Evolutionary conservation across 2,329 filamentous ascomycete species (phyloP).

Genomic region (Neofusicoccum parvum): DNA sequence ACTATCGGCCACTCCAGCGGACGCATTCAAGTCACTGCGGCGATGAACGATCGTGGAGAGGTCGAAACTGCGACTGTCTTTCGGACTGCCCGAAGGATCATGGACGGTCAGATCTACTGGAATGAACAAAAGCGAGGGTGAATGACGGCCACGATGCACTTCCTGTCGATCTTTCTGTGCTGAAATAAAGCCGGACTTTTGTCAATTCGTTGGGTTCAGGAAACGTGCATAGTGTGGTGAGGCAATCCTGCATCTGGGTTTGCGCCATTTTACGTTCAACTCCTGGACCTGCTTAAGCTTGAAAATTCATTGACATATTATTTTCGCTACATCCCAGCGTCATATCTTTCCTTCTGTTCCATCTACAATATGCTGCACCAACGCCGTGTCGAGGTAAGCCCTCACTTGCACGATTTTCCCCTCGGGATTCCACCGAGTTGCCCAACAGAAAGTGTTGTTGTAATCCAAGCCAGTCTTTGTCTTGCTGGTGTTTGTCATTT

Average conservation of each 20-base stretch:
- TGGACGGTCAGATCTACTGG: slow-evolving; percentile 36
- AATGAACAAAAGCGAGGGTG: background rate
- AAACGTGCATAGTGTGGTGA: too few relatives aligned
- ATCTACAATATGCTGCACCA: slow-evolving; percentile 19
- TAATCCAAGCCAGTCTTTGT: slow-evolving; percentile 20
- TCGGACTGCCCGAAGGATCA: slow-evolving; percentile 40
- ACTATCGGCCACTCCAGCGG: slow-evolving; percentile 45
- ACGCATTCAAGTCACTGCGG: slow-evolving; percentile 35
- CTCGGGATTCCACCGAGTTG: slow-evolving; percentile 16
- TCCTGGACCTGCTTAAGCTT: too few relatives aligned
- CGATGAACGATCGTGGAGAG: slow-evolving; percentile 25
- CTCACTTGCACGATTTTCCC: slow-evolving; percentile 20
- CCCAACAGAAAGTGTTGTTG: slow-evolving; percentile 23
- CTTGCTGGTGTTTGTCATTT: slow-evolving; percentile 4
- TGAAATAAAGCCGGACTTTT: too few relatives aligned
- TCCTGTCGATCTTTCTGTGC: too few relatives aligned
- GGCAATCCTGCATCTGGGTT: too few relatives aligned
- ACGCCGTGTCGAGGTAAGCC: slow-evolving; percentile 23
- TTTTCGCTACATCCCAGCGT: background rate
- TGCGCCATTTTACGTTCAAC: too few relatives aligned
- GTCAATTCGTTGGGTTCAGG: background rate
- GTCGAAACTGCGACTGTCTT: slow-evolving; percentile 36
- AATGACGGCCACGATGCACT: too few relatives aligned
- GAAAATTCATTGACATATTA: background rate
- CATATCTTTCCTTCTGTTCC: slow-evolving; percentile 14